Evolutionary conservation across 768 basidiomycete genomes (phyloP), one percentile per base, ranked within the genome.

Genomic region (Pseudohyphozyma bogoriensis): DNA sequence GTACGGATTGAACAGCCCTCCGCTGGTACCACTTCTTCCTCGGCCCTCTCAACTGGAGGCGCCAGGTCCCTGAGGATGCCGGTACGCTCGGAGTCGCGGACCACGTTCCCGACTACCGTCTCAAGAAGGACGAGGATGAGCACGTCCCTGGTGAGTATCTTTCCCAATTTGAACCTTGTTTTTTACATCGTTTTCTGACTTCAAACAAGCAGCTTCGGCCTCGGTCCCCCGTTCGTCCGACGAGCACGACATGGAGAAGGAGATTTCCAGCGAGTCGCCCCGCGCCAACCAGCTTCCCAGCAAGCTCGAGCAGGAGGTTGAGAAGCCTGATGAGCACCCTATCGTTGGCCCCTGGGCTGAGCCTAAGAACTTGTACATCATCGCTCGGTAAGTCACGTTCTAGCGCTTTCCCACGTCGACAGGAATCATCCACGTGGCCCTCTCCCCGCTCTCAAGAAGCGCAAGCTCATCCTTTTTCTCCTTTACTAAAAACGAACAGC

Each of bases 21-120:
- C 66, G 70, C 56, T 76, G 65, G 60, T 76, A 72, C 69, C 74
- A 76, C 67, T 75, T 77, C 70, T 74, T 77, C 74, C 67, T 46
- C 22, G 45, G 45, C 24, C 77, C 77, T 7, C 54, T 73, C 11
- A 72, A 77, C 15, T 76, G 74, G 73, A 68, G 63, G 32, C 70
- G 76, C 47, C 61, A 65, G 50, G 66, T 74, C 8, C 75, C 76
- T 3, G 70, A 66, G 12, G 73, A 72, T 37, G 71, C 72, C n/a
- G 71, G 65, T 1, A 58, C 56, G 0, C 42, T 60, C 32, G 57
- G 47, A 10, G 68, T 58, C 32, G 37, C 55, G 5, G 26, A 64
- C 12, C 51, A 63, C 58, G 74, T 75, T 16, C 66, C 68, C 12
- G 76, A 77, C 64, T 77, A 76, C 70, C 68, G 69, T 20, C 35